Conservation (phyloP, 2,329 filamentous ascomycete genomes). For the Claviceps monticola region DNA sequence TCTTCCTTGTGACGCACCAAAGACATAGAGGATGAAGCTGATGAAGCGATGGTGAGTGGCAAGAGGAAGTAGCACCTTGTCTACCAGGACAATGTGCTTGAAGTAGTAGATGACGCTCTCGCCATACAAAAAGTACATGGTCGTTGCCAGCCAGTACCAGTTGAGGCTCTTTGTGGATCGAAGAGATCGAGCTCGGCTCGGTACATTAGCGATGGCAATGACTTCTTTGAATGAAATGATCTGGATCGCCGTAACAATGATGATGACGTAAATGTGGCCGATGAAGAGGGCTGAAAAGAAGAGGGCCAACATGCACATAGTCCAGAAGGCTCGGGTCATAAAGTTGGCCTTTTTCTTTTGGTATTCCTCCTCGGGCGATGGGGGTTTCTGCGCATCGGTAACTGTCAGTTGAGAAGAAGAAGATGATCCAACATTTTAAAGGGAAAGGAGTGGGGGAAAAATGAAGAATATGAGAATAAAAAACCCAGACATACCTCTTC, state of each 20-base stretch:
- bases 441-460: not conserved
- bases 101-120: constrained; percentile 99
- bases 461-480: not conserved
- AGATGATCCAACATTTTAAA: too few relatives aligned
- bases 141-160: constrained; percentile 98
- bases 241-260: constrained; percentile 82
- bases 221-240: constrained; percentile 99
- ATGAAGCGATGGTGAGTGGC: constrained; percentile 98
- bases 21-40: constrained; percentile 94
- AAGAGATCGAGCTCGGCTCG: constrained; percentile 77
- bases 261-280: constrained; percentile 94
- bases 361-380: constrained; percentile 49
- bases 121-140: constrained; percentile 98
- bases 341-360: constrained; percentile 99
- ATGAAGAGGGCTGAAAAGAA: constrained; percentile 92
- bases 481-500: constrained; percentile 18
- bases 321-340: constrained; percentile 94
- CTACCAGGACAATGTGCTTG: constrained; percentile 93
- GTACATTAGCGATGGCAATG: constrained; percentile 92
- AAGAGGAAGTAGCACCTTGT: constrained; percentile 81
- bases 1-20: constrained; percentile 48
- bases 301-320: constrained; percentile 85
- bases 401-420: not conserved
- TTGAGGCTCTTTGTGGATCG: constrained; percentile 93
- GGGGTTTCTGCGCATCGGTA: constrained; percentile 23